These are phyloP conservation scores for Mycothermus thermophilus DNA, from an alignment of 495 filamentous ascomycete species.

Conservation along the genomic window DNA sequence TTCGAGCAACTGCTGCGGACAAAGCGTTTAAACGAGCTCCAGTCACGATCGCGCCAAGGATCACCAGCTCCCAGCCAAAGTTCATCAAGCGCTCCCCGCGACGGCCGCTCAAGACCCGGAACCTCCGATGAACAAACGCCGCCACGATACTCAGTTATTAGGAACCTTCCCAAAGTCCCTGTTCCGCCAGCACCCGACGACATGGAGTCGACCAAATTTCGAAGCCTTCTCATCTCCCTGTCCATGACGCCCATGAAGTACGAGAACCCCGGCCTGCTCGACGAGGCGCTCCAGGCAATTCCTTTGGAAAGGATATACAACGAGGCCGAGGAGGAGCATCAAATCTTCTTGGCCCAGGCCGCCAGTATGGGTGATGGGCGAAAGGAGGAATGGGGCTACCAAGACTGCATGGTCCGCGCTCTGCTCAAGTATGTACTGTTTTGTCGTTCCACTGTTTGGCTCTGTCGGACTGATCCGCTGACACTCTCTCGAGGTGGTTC, in stretches of 20 bases:
- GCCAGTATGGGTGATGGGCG: conserved; percentile 62
- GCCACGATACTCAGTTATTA: conserved; percentile 51
- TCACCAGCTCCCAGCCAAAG: conserved; percentile 40
- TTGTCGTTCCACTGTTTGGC: neutral
- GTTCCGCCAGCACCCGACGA: conserved; percentile 56
- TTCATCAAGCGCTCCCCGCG: conserved; percentile 24
- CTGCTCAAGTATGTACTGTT: conserved; percentile 66
- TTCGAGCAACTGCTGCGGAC: conserved; percentile 69
- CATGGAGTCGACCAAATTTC: conserved; percentile 61
- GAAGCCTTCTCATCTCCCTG: conserved; percentile 65
- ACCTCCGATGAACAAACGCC: conserved; percentile 30
- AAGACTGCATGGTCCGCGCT: conserved; percentile 90
- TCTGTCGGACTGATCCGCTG: conserved; percentile 7
- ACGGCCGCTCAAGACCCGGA: too few species aligned
- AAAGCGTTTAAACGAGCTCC: conserved; percentile 64
- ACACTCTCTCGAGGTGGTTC: conserved; percentile 74
- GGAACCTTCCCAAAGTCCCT: conserved; percentile 69
- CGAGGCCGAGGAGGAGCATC: conserved; percentile 84
- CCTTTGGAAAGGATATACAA: conserved; percentile 86
- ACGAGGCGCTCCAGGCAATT: conserved; percentile 76
- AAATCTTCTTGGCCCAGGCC: conserved; percentile 74
- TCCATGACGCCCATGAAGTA: conserved; percentile 81
- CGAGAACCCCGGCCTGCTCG: conserved; percentile 90
- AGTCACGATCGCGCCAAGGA: conserved; percentile 35
- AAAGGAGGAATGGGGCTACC: conserved; percentile 91